These are phyloP conservation scores for Fraxinus baroniana DNA, from an alignment of 305 asterid species.

Conservation along the genomic window DNA sequence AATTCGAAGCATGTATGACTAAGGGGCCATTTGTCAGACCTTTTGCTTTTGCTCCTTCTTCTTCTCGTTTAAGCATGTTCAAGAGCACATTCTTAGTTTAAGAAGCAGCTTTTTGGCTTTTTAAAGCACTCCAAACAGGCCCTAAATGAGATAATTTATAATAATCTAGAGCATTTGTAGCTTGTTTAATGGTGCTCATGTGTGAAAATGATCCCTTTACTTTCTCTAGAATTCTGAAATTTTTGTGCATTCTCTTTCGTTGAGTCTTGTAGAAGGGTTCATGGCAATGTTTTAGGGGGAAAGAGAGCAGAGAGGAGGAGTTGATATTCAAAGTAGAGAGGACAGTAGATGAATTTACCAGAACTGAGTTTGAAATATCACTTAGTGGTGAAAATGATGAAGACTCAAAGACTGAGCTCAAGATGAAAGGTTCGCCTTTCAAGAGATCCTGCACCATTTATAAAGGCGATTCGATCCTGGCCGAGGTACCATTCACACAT, in stretches of 20 bases:
- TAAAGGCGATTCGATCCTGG: conserved; percentile 64
- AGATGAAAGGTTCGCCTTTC: conserved; percentile 85
- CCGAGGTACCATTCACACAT: conserved; percentile 51
- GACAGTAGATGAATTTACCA: conserved; percentile 40
- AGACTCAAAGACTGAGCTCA: conserved; percentile 52
- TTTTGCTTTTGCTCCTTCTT: background rate
- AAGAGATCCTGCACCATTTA: conserved; percentile 82
- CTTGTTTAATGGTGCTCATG: background rate
- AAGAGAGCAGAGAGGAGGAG: conserved; percentile 33
- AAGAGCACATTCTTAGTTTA: background rate
- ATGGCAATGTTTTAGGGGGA: conserved; percentile 65
- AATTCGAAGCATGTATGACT: background rate
- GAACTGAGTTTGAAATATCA: conserved; percentile 57
- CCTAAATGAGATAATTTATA: background rate
- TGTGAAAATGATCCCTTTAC: background rate
- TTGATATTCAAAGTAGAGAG: conserved; percentile 55
- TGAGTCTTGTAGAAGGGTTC: conserved; percentile 46
- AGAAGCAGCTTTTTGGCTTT: background rate
- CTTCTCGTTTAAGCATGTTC: background rate
- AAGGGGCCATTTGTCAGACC: background rate
- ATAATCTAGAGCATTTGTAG: background rate
- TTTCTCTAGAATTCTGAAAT: background rate
- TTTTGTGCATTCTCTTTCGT: background rate
- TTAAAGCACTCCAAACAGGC: background rate
- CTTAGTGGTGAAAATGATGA: conserved; percentile 41